These are phyloP conservation scores for Rosa chinensis DNA, from an alignment of 306 rosid genomes.

Conservation along the genomic window DNA sequence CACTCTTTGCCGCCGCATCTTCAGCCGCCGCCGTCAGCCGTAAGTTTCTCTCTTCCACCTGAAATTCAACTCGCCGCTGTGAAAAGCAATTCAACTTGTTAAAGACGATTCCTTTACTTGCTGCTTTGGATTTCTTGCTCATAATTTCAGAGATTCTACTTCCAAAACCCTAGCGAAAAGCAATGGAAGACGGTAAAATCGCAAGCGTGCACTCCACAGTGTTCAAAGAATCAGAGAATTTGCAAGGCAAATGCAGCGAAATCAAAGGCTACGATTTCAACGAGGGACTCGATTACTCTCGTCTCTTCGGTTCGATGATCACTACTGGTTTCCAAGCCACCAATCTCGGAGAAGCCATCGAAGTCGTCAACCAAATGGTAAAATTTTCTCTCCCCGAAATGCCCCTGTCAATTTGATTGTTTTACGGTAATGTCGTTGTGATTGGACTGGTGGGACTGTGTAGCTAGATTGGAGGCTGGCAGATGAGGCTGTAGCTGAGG, in stretches of 20 bases:
- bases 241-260: constrained; percentile 50
- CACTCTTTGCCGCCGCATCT: background rate
- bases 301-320: constrained; percentile 58
- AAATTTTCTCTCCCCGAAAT: constrained; percentile 6
- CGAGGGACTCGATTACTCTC: constrained; percentile 58
- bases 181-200: constrained; percentile 28
- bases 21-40: background rate
- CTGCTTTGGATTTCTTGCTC: background rate
- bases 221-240: constrained; percentile 68
- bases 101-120: background rate
- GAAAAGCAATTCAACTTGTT: background rate
- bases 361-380: constrained; percentile 80
- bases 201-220: constrained; percentile 49
- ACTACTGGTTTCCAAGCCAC: constrained; percentile 93
- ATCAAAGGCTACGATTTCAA: constrained; percentile 88
- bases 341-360: constrained; percentile 73
- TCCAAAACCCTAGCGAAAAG: background rate
- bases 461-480: constrained; percentile 94
- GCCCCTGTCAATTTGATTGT: background rate
- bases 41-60: background rate
- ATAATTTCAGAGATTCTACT: background rate
- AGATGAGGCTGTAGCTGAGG: constrained; percentile 55
- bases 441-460: constrained; percentile 27
- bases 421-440: background rate
- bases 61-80: background rate